phyloP scores from a whole-genome alignment of 2,329 filamentous ascomycete genomes.

The Aspergillus pseudoglaucus region DNA sequence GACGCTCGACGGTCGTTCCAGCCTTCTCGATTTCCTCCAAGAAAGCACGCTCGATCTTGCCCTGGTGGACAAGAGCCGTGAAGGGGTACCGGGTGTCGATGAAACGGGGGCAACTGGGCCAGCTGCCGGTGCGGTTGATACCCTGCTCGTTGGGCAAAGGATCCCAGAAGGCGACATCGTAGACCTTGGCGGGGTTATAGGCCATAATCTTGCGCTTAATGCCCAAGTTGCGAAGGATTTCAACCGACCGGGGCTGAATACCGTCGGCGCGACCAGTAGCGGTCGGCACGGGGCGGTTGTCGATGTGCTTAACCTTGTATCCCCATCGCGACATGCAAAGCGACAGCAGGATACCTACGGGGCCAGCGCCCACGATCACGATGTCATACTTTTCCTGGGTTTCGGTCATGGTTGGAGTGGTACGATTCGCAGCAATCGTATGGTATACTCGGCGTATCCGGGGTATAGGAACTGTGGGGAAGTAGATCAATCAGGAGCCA shows the following conservation, averaged over 20 bases:
- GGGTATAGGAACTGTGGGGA: background rate
- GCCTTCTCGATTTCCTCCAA: conserved; percentile 56
- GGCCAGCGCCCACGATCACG: conserved; percentile 83
- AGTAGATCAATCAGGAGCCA: conserved; percentile 4
- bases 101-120: conserved; percentile 84
- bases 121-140: conserved; percentile 58
- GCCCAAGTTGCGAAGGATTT: conserved; percentile 82
- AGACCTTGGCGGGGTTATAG: conserved; percentile 79
- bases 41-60: conserved; percentile 57
- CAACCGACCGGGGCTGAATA: conserved; percentile 82
- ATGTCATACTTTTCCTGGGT: conserved; percentile 50
- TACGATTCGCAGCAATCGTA: background rate
- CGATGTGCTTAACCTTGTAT: conserved; percentile 91
- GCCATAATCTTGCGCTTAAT: conserved; percentile 84
- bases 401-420: conserved; percentile 17
- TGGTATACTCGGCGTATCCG: background rate
- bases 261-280: conserved; percentile 82
- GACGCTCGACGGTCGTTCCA: conserved; percentile 50
- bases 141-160: conserved; percentile 46
- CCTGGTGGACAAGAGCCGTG: conserved; percentile 57
- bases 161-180: conserved; percentile 62
- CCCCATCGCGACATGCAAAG: conserved; percentile 87
- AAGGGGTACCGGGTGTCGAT: conserved; percentile 60
- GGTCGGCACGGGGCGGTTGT: conserved; percentile 81
- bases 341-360: conserved; percentile 79